A percentile compares a stretch with the other conserved stretches of the same genome.
phyloP scores from a whole-genome alignment of 306 rosid genomes.

The Prunus dulcis region DNA sequence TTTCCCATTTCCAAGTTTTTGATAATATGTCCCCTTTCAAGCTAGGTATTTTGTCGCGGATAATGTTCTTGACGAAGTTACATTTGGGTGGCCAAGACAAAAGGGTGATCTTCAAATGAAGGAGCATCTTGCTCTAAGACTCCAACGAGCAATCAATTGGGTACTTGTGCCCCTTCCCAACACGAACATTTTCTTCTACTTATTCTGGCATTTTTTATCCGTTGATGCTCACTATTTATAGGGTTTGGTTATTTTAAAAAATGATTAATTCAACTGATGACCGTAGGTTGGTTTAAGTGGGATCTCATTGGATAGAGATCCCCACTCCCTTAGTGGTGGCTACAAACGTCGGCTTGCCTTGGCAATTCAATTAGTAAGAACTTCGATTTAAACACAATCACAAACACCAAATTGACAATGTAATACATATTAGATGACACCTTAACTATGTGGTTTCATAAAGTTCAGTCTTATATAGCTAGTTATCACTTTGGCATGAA shows the following conservation, averaged over 20 bases:
- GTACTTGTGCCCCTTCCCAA: conserved; percentile 37
- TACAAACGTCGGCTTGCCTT: conserved; percentile 95
- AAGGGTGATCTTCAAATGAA: conserved; percentile 57
- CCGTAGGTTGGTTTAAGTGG: conserved; percentile 81
- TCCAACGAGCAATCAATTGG: conserved; percentile 93
- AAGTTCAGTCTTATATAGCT: conserved; percentile 6
- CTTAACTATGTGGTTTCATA: neutral
- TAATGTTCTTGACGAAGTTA: conserved; percentile 87
- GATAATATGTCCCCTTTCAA: conserved; percentile 16
- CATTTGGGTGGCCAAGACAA: conserved; percentile 96
- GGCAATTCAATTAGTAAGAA: conserved; percentile 84
- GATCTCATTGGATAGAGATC: conserved; percentile 82
- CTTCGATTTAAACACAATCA: conserved; percentile 9
- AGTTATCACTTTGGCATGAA: conserved; percentile 2
- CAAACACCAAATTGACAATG: neutral
- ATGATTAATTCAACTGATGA: conserved; percentile 18
- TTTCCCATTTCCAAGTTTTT: neutral
- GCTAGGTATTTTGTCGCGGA: conserved; percentile 84
- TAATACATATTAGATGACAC: neutral
- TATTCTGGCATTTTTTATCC: conserved; percentile 1
- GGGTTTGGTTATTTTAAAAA: conserved; percentile 3
- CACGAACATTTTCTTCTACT: conserved; percentile 15
- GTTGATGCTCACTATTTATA: conserved; percentile 12
- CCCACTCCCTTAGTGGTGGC: conserved; percentile 94
- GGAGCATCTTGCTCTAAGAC: conserved; percentile 71